A percentile compares a stretch with the other conserved stretches of the same genome.
Conservation (phyloP, 2,329 filamentous ascomycete species). For the Exophiala dermatitidis region DNA sequence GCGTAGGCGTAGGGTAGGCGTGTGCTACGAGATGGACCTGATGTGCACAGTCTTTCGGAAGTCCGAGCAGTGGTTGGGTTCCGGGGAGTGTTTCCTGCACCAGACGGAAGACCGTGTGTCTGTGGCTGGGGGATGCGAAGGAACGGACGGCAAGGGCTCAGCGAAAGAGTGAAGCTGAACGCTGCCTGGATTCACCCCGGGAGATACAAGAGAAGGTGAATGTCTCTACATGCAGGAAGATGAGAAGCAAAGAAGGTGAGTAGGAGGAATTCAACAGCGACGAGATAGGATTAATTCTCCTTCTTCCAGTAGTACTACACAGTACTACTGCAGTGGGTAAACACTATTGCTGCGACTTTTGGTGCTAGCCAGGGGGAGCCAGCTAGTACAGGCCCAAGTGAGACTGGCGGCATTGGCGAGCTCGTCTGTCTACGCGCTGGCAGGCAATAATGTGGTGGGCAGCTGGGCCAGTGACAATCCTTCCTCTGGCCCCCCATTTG, state of each 20-base stretch:
- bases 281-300: background rate
- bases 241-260: background rate
- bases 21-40: slow-evolving; percentile 5
- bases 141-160: slow-evolving; percentile 44
- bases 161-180: slow-evolving; percentile 60
- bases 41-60: slow-evolving; percentile 6
- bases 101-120: slow-evolving; percentile 10
- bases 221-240: background rate
- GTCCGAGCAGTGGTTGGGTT: slow-evolving; percentile 9
- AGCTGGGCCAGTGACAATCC: background rate
- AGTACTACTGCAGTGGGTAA: background rate
- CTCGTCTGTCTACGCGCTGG: background rate
- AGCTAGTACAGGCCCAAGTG: background rate
- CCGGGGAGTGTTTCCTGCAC: slow-evolving; percentile 5
- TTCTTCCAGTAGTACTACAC: no score
- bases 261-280: background rate
- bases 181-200: slow-evolving; percentile 34
- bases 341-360: background rate
- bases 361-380: no score
- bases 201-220: slow-evolving; percentile 8
- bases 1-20: slow-evolving; percentile 1
- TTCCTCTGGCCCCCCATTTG: background rate
- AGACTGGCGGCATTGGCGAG: background rate
- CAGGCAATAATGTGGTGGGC: background rate
- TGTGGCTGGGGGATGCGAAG: slow-evolving; percentile 29